These are phyloP conservation scores for Orbilia javanica DNA, from an alignment of 2,329 filamentous ascomycete species.

Conservation along the genomic window DNA sequence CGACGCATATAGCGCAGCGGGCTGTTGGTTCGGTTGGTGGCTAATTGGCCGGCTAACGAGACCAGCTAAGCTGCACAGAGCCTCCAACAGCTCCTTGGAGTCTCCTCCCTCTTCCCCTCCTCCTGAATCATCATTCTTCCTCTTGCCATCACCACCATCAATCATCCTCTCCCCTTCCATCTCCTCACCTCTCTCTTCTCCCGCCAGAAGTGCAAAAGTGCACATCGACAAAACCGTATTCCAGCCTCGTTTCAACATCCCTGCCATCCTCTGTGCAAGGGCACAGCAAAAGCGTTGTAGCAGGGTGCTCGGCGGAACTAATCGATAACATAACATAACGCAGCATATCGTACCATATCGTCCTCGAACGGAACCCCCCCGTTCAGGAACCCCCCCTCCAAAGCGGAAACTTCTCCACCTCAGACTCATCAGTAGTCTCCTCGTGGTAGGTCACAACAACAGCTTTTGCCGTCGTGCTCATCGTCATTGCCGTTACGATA, in stretches of 20 bases:
- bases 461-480: neutral
- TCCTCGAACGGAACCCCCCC: neutral
- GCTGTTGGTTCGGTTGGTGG: too few species aligned
- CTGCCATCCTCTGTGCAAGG: neutral
- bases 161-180: neutral
- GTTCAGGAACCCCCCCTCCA: neutral
- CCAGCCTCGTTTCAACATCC: neutral
- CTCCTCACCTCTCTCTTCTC: too few species aligned
- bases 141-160: too few species aligned
- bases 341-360: neutral
- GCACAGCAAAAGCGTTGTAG: too few species aligned
- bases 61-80: too few species aligned
- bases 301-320: neutral
- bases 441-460: neutral
- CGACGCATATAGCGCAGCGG: too few species aligned
- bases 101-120: neutral
- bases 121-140: neutral
- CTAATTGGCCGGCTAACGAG: too few species aligned
- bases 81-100: too few species aligned
- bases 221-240: neutral
- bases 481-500: neutral
- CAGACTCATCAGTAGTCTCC: neutral
- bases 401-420: neutral
- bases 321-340: neutral
- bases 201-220: neutral